Evolutionary conservation across 257 asterid genomes (phyloP).

Genomic region (Haberlea rhodopensis): DNA sequence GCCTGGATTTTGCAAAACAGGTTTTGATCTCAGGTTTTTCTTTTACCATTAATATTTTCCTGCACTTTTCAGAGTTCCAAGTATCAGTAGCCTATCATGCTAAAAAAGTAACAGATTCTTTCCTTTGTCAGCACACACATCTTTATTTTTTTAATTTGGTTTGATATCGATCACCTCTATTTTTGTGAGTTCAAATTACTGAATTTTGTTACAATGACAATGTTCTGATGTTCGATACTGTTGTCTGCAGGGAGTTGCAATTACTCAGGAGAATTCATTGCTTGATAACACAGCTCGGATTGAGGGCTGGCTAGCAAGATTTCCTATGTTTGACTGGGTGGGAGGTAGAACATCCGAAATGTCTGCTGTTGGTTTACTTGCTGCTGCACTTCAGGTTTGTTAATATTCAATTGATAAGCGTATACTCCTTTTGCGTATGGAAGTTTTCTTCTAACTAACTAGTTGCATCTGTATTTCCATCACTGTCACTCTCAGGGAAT

Average conservation of each 20-base stretch:
- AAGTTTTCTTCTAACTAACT: constrained; percentile 17
- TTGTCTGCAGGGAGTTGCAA: constrained; percentile 81
- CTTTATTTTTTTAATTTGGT: background rate
- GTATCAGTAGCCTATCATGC: constrained; percentile 10
- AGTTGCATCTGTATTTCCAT: constrained; percentile 26
- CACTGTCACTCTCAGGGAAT: constrained; percentile 57
- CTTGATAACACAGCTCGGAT: constrained; percentile 96
- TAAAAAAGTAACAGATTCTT: constrained; percentile 2
- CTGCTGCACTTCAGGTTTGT: constrained; percentile 97
- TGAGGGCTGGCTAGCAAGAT: constrained; percentile 94
- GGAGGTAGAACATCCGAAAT: constrained; percentile 99
- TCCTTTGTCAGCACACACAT: constrained; percentile 13
- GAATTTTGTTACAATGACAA: constrained; percentile 6
- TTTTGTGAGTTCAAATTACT: constrained; percentile 15
- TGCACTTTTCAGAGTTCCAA: constrained; percentile 16
- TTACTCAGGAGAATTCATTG: constrained; percentile 93
- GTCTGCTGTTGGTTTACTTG: constrained; percentile 99
- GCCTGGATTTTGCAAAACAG: constrained; percentile 93
- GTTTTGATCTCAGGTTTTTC: constrained; percentile 72
- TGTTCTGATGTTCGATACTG: constrained; percentile 15
- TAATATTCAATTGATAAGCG: constrained; percentile 21
- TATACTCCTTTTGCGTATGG: background rate
- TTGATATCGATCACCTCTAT: constrained; percentile 2
- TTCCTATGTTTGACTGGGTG: constrained; percentile 99
- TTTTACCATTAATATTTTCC: constrained; percentile 35